phyloP scores from a whole-genome alignment of 352 stramenopile species.

The Globisporangium takayamanum region DNA sequence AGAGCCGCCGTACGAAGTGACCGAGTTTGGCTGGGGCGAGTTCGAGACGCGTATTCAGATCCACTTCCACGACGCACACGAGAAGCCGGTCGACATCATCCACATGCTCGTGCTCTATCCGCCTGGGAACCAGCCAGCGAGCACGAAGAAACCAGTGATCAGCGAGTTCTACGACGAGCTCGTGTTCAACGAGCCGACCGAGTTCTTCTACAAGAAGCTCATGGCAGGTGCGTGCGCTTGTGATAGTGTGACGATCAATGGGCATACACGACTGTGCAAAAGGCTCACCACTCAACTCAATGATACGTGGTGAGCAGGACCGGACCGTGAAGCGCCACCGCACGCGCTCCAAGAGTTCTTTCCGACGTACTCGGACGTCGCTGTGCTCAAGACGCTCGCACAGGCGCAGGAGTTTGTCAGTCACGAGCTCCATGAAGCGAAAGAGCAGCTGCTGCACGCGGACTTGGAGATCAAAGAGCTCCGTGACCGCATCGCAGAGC shows the following conservation, averaged over 20 bases:
- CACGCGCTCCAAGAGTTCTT: constrained; percentile 82
- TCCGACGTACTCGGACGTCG: constrained; percentile 83
- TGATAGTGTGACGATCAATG: neutral
- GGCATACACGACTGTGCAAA: neutral
- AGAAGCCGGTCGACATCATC: constrained; percentile 89
- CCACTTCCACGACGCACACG: constrained; percentile 92
- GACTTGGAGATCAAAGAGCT: constrained; percentile 75
- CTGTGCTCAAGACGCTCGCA: constrained; percentile 80
- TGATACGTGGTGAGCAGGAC: constrained; percentile 16
- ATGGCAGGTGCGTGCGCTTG: constrained; percentile 33
- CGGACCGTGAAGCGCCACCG: constrained; percentile 56
- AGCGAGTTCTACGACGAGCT: constrained; percentile 97
- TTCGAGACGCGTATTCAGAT: constrained; percentile 96
- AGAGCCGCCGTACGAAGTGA: constrained; percentile 94
- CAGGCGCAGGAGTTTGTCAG: constrained; percentile 80
- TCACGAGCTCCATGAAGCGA: constrained; percentile 64
- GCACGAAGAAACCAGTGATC: constrained; percentile 92
- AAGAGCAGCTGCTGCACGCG: constrained; percentile 53
- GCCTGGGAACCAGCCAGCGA: constrained; percentile 79
- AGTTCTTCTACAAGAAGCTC: constrained; percentile 94
- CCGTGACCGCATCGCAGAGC: constrained; percentile 63
- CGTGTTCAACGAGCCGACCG: constrained; percentile 96
- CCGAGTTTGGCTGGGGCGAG: constrained; percentile 95
- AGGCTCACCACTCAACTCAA: neutral
- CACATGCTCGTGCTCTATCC: constrained; percentile 85